Evolutionary conservation across 352 stramenopile species (phyloP).

Genomic region (Blastocystis sp.): DNA sequence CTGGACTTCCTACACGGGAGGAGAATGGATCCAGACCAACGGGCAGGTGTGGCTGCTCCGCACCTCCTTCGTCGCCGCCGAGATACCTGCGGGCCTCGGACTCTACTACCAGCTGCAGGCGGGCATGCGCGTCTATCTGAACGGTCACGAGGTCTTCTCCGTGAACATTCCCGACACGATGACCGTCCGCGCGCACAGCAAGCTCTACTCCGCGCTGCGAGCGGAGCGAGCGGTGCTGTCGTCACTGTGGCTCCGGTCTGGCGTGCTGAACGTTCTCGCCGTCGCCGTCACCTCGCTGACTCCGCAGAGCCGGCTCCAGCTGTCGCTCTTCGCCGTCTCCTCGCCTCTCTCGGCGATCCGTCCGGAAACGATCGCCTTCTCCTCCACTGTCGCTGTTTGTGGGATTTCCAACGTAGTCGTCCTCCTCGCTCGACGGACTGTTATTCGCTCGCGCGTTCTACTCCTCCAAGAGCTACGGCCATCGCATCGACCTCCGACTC

Average conservation of each 20-base stretch:
- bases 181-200: neutral
- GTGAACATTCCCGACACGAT: neutral
- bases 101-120: neutral
- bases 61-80: neutral
- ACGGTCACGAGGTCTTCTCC: neutral
- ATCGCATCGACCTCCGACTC: neutral
- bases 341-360: neutral
- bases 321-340: neutral
- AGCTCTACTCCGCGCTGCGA: neutral
- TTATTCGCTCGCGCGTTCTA: neutral
- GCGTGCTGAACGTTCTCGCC: neutral
- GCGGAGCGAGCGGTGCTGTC: neutral
- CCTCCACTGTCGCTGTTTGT: neutral
- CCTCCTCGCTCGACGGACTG: neutral
- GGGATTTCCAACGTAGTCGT: neutral
- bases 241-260: neutral
- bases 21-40: neutral
- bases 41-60: constrained; percentile 3
- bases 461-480: neutral
- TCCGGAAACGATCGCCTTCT: neutral
- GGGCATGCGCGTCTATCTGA: neutral
- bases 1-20: neutral
- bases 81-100: neutral
- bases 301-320: neutral
- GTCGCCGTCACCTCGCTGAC: neutral